phyloP scores from a whole-genome alignment of 768 basidiomycete species.

The Cystobasidium tubakii region DNA sequence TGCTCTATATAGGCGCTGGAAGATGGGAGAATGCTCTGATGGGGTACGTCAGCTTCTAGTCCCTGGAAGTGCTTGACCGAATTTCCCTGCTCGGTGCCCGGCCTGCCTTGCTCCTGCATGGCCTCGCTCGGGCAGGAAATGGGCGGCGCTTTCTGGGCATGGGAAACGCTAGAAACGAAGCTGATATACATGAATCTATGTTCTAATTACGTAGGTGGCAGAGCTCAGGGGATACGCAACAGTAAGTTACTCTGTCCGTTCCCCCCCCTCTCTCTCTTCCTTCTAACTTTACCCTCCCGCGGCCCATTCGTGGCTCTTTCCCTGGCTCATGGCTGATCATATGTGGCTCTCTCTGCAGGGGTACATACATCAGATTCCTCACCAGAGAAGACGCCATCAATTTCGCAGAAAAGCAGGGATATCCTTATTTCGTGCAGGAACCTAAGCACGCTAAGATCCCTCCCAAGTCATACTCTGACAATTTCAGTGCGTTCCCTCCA shows the following conservation, averaged over 20 bases:
- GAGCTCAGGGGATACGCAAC: not conserved
- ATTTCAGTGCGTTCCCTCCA: not conserved
- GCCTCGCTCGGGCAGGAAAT: too few species aligned
- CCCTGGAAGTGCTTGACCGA: too few species aligned
- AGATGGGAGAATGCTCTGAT: slow-evolving; percentile 24
- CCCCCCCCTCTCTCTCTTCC: too few species aligned
- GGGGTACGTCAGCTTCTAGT: not conserved
- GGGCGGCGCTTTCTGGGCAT: too few species aligned
- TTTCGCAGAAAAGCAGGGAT: slow-evolving; percentile 26
- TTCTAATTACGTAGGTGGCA: not conserved
- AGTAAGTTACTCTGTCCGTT: too few species aligned
- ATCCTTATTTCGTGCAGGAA: slow-evolving; percentile 7
- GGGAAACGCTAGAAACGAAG: not conserved
- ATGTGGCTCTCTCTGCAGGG: too few species aligned
- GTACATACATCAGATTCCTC: slow-evolving; percentile 1
- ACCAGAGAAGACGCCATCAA: slow-evolving; percentile 10
- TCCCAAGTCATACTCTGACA: slow-evolving; percentile 2
- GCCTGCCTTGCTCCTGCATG: too few species aligned
- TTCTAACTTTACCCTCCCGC: too few species aligned
- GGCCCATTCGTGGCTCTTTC: too few species aligned
- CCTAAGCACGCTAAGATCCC: slow-evolving; percentile 8
- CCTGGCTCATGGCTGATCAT: too few species aligned
- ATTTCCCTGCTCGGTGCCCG: too few species aligned
- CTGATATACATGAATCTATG: not conserved
- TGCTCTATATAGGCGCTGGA: slow-evolving; percentile 5